Evolutionary conservation across 2,329 filamentous ascomycete species (phyloP), one percentile per base, ranked within the genome.

Genomic region (Hirsutella minnesotensis): DNA sequence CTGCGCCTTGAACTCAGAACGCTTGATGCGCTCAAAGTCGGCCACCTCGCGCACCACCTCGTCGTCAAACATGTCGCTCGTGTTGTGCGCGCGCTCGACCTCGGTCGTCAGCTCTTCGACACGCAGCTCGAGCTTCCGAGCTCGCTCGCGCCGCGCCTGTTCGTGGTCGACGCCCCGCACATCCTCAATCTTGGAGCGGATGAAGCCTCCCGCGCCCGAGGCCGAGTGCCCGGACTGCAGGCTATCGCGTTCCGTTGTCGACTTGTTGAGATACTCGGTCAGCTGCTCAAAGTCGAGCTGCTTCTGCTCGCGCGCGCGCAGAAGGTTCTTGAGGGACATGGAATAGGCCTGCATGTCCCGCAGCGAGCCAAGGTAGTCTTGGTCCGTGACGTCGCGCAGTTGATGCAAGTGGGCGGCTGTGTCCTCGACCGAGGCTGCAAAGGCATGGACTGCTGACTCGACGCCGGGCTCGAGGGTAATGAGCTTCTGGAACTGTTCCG

Each of bases 331-430:
- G 38, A 96, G 70, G 0, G 88, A 83, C n/a, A 77, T 68, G 50
- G 88, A 90, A 64, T 96, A 98, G 21, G 88, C 83, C 54, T 94
- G 86, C 89, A 96, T 95, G 65, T 98, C 92, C 40, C 88, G 80
- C 42, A 98, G 72, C 43, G 83, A 90, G 51, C 87, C 86, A 2
- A 98, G 78, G 59, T 98, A 98, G 62, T 95, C 88, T 55, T 94
- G 88, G 58, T 98, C 92, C 0, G 90, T 96, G 55, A 88, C 76
- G 47, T 96, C 89, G 56, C 87, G 86, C 46, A 98, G 73, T n/a
- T 67, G 71, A 55, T 80, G 85, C 55, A 95, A 75, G 4, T 86
- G 86, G 2, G 80, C 68, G 9, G 84, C 83, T 0, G 85, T 90
- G 54, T 92, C 84, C 54, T 94, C 86, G 27, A 95, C 80, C 20